phyloP scores from a whole-genome alignment of 106 monocot genomes.

The Triglochin maritima region DNA sequence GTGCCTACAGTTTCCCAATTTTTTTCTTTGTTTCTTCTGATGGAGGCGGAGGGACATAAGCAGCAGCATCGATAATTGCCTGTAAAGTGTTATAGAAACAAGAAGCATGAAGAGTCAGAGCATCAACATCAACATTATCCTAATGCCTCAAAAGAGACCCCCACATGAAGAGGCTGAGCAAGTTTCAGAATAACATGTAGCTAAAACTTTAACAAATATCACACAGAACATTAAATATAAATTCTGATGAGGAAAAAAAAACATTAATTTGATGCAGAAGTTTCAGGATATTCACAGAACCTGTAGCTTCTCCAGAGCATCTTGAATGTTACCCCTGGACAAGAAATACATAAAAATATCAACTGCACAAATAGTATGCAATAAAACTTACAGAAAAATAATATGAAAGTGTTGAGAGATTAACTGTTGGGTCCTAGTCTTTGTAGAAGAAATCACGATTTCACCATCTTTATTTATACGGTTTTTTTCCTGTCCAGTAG shows the following conservation, averaged over 20 bases:
- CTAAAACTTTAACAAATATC: not conserved
- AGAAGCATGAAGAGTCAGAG: not conserved
- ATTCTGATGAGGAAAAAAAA: not conserved
- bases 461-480: slow-evolving; percentile 93
- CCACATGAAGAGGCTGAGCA: not conserved
- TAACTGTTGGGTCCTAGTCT: slow-evolving; percentile 93
- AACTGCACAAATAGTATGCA: not conserved
- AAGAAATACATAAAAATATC: slow-evolving; percentile 5
- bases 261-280: not conserved
- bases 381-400: not conserved
- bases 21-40: slow-evolving; percentile 95
- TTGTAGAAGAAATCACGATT: slow-evolving; percentile 92
- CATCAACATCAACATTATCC: not conserved
- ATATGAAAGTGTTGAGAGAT: slow-evolving; percentile 9
- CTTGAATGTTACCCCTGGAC: slow-evolving; percentile 83
- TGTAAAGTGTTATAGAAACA: slow-evolving; percentile 7
- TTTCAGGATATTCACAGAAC: slow-evolving; percentile 11
- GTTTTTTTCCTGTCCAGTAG: slow-evolving; percentile 78
- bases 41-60: slow-evolving; percentile 95
- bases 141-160: not conserved
- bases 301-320: slow-evolving; percentile 92
- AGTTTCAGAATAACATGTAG: not conserved
- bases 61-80: slow-evolving; percentile 90
- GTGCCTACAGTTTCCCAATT: slow-evolving; percentile 76
- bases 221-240: not conserved